Conservation (phyloP, 371 early-diverging fungal species). For the Rhizopus delemar region DNA sequence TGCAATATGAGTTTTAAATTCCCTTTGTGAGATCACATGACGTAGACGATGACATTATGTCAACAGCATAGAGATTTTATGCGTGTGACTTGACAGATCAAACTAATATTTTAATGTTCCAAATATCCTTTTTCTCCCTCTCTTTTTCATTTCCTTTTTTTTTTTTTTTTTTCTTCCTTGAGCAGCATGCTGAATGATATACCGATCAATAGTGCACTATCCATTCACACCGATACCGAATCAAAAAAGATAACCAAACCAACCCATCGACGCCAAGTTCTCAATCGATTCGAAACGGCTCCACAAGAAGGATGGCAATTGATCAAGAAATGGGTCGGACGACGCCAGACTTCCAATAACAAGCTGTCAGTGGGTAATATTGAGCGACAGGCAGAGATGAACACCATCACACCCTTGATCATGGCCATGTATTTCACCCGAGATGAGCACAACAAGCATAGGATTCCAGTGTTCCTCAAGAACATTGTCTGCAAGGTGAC, state of each 20-base stretch:
- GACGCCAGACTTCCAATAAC: background rate
- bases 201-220: background rate
- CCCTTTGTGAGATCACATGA: no score
- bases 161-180: background rate
- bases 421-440: constrained; percentile 24
- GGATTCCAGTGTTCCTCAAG: constrained; percentile 36
- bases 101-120: background rate
- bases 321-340: constrained; percentile 22
- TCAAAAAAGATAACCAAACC: background rate
- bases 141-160: background rate
- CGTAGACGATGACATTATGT: no score
- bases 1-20: no score
- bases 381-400: constrained; percentile 26
- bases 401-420: constrained; percentile 25
- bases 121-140: no score
- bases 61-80: no score
- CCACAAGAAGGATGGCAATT: constrained; percentile 24
- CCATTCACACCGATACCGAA: background rate
- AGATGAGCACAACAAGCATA: constrained; percentile 28
- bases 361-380: constrained; percentile 6
- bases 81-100: constrained; percentile 3
- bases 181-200: background rate
- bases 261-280: background rate
- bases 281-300: constrained; percentile 20
- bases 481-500: constrained; percentile 23